phyloP scores from a whole-genome alignment of 108 stramenopile genomes.

The Skeletonema grethae region DNA sequence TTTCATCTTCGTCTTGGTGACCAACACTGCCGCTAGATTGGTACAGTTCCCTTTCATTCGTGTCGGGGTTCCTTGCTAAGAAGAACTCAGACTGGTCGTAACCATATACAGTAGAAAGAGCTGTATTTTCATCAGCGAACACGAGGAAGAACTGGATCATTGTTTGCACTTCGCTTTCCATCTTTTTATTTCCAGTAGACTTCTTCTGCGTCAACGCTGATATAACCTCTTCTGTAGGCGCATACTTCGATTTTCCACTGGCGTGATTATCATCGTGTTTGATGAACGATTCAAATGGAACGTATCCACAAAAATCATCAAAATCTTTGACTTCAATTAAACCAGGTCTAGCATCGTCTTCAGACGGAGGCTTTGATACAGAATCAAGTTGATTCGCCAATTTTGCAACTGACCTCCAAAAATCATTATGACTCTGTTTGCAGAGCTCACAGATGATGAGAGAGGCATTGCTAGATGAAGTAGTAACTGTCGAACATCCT shows the following conservation, averaged over 20 bases:
- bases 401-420: constrained; percentile 36
- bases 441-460: constrained; percentile 30
- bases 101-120: neutral
- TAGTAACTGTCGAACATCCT: too few relatives aligned
- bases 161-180: constrained; percentile 13
- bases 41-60: constrained; percentile 10
- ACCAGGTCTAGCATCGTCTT: neutral
- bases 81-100: constrained; percentile 9
- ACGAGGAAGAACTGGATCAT: constrained; percentile 27
- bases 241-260: constrained; percentile 21
- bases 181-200: constrained; percentile 4
- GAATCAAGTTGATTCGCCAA: constrained; percentile 21
- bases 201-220: constrained; percentile 17
- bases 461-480: neutral
- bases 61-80: constrained; percentile 18
- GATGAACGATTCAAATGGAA: constrained; percentile 39
- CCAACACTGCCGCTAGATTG: neutral
- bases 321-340: constrained; percentile 23
- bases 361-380: constrained; percentile 7
- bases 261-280: neutral
- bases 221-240: constrained; percentile 23
- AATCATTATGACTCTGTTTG: constrained; percentile 14
- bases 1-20: neutral
- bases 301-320: constrained; percentile 27
- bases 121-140: constrained; percentile 10